Evolutionary conservation across 1,139 yeast species (phyloP).

Genomic region (Protomyces inouyei): DNA sequence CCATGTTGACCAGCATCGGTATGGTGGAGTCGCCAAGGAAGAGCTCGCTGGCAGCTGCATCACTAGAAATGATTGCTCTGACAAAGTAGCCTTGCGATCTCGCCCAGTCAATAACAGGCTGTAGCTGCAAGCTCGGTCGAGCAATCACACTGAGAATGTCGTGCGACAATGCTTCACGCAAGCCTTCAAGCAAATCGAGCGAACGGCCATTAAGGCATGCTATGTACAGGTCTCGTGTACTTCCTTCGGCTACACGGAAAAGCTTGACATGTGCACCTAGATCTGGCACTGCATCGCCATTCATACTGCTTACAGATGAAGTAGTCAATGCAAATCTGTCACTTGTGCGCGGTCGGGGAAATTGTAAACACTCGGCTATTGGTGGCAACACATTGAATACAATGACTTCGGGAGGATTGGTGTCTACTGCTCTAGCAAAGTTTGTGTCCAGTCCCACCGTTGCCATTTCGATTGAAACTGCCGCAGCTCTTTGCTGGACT

Average conservation of each 20-base stretch:
- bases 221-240: background rate
- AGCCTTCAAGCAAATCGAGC: background rate
- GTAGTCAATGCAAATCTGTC: too few species aligned
- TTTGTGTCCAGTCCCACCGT: slow-evolving; percentile 39
- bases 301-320: background rate
- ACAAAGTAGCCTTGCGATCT: background rate
- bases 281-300: background rate
- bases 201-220: background rate
- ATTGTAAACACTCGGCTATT: background rate
- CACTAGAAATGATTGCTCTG: background rate
- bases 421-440: slow-evolving; percentile 5
- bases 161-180: background rate
- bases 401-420: background rate
- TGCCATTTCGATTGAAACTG: slow-evolving; percentile 36
- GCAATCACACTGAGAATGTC: background rate
- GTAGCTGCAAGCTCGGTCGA: background rate
- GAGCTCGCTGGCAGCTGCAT: background rate
- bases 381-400: too few species aligned
- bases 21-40: background rate
- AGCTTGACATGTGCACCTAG: background rate
- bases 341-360: too few species aligned
- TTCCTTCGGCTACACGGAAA: background rate
- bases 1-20: background rate
- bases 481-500: slow-evolving; percentile 34
- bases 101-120: background rate